Percentiles rank a stretch among this genome's conserved stretches.
Evolutionary conservation across 257 asterid genomes (phyloP).

Genomic region (Perilla frutescens): DNA sequence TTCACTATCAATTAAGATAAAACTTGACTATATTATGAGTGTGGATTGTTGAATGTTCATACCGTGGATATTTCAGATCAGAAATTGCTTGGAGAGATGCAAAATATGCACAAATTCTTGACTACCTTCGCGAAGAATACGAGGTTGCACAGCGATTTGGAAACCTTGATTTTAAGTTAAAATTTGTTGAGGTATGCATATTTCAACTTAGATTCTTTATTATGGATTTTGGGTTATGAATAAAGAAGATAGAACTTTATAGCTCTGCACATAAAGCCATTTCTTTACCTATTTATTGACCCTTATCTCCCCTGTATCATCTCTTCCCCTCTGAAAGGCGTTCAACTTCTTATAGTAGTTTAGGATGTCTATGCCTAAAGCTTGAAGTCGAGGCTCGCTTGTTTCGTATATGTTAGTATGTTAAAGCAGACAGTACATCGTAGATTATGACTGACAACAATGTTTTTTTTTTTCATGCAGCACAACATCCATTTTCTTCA

Average conservation of each 20-base stretch:
- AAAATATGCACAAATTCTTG: conserved; percentile 86
- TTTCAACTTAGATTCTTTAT: conserved; percentile 12
- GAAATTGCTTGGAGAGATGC: conserved; percentile 99
- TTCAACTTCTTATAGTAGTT: neutral
- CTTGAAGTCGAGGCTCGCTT: neutral
- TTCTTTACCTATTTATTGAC: neutral
- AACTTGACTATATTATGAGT: neutral
- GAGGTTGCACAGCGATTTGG: conserved; percentile 96
- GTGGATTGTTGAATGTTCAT: neutral
- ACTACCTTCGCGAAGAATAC: conserved; percentile 94
- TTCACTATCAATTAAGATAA: too few species aligned
- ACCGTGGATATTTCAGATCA: conserved; percentile 58
- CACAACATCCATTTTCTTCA: conserved; percentile 98
- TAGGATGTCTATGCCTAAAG: neutral
- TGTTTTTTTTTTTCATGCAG: conserved; percentile 50
- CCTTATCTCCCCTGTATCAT: too few species aligned
- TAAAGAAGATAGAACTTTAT: neutral
- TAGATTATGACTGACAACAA: neutral
- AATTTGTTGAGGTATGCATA: conserved; percentile 81
- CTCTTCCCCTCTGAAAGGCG: too few species aligned
- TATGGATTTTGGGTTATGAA: neutral
- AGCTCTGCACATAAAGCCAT: neutral
- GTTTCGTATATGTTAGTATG: neutral
- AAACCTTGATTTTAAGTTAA: conserved; percentile 86
- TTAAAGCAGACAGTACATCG: too few species aligned